These are phyloP conservation scores for Glycine tomentella DNA, from an alignment of 306 rosid genomes.

Conservation along the genomic window DNA sequence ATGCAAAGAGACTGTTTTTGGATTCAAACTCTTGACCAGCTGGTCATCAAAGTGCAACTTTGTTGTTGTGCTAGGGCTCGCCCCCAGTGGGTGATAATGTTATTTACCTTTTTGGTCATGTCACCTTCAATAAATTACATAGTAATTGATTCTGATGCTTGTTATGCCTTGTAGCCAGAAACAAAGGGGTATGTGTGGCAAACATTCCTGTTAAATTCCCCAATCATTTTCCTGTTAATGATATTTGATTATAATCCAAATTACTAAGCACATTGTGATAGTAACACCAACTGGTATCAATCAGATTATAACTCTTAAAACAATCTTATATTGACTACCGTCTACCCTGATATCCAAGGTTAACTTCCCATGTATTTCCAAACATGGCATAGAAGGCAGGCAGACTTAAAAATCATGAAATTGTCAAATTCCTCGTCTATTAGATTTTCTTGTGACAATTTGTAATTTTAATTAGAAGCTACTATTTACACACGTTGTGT, in stretches of 20 bases:
- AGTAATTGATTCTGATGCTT: slow-evolving; percentile 32
- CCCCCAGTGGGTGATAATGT: neutral
- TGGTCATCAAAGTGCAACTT: neutral
- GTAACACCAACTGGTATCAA: neutral
- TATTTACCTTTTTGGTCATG: slow-evolving; percentile 15
- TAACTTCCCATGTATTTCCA: slow-evolving; percentile 1
- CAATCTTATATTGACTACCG: neutral
- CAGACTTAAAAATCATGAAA: slow-evolving; percentile 29
- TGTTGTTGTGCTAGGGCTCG: neutral
- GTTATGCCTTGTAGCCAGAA: slow-evolving; percentile 22
- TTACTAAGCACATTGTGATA: neutral
- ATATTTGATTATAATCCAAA: neutral
- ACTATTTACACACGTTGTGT: slow-evolving; percentile 33
- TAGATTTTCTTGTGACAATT: slow-evolving; percentile 11
- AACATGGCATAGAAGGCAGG: slow-evolving; percentile 11
- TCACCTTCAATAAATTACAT: slow-evolving; percentile 31
- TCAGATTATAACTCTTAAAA: neutral
- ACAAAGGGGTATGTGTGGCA: neutral
- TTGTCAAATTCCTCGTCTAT: slow-evolving; percentile 13
- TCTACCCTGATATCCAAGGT: slow-evolving; percentile 11
- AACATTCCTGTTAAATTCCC: slow-evolving; percentile 23
- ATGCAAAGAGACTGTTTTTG: neutral
- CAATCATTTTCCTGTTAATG: neutral
- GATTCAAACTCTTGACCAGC: neutral
- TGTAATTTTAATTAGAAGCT: neutral